phyloP scores from a whole-genome alignment of 768 basidiomycete genomes.

The Mycena floridula region DNA sequence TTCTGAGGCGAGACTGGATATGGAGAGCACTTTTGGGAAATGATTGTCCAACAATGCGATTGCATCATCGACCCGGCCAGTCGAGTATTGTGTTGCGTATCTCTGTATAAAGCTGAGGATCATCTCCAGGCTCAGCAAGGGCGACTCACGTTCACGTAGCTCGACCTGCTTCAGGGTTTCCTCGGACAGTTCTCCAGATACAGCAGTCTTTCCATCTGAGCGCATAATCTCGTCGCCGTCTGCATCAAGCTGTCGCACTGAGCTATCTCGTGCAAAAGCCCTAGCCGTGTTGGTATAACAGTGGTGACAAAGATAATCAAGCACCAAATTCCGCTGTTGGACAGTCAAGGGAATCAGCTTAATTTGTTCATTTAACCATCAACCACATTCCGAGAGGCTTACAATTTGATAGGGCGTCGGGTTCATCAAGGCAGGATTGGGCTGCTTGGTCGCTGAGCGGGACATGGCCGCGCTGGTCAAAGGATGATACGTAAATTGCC shows the following conservation, averaged over 20 bases:
- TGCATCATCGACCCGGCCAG: constrained; percentile 72
- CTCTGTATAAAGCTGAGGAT: constrained; percentile 34
- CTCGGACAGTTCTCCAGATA: constrained; percentile 23
- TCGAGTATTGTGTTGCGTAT: constrained; percentile 65
- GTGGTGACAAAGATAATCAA: constrained; percentile 73
- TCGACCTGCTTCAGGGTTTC: constrained; percentile 39
- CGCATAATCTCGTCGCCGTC: constrained; percentile 62
- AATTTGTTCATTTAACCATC: too few relatives aligned
- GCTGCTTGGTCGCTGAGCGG: background rate
- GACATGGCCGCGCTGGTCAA: background rate
- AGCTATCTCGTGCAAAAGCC: constrained; percentile 60
- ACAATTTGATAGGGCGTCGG: background rate
- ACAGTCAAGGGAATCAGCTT: background rate
- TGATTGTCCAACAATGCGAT: constrained; percentile 57
- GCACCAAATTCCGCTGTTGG: constrained; percentile 62
- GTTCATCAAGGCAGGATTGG: background rate
- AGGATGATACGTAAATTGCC: too few relatives aligned
- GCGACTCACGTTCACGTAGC: constrained; percentile 46
- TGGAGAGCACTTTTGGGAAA: constrained; percentile 67
- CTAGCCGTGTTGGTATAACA: constrained; percentile 68
- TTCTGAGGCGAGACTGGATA: constrained; percentile 6
- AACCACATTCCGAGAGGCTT: background rate
- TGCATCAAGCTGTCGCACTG: constrained; percentile 54
- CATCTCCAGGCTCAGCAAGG: background rate
- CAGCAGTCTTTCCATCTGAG: constrained; percentile 1